Evolutionary conservation across 768 basidiomycete genomes (phyloP).

Genomic region (Dacryopinax spathularia): DNA sequence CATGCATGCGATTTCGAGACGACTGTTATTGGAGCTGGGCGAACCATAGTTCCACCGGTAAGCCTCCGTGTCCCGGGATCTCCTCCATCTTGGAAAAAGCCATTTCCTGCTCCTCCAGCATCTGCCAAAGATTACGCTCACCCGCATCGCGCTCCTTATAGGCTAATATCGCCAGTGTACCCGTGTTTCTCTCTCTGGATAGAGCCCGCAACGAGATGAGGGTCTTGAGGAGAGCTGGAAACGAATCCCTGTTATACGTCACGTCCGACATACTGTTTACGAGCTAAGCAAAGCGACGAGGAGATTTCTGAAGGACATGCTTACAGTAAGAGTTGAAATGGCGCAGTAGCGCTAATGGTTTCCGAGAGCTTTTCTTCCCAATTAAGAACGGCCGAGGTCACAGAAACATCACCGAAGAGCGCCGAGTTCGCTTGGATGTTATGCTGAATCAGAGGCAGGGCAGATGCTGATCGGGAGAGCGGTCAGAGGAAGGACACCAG

Average conservation of each 20-base stretch:
- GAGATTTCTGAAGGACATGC: constrained; percentile 14
- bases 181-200: constrained; percentile 16
- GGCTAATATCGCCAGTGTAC: constrained; percentile 50
- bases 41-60: constrained; percentile 60
- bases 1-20: no score
- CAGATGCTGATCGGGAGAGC: constrained; percentile 41
- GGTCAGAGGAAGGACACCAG: not conserved
- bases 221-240: constrained; percentile 61
- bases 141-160: constrained; percentile 75
- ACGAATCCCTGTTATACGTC: constrained; percentile 78
- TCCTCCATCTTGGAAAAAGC: constrained; percentile 41
- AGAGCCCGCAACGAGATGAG: constrained; percentile 35
- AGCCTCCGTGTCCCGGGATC: constrained; percentile 44
- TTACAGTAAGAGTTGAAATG: constrained; percentile 52
- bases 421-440: constrained; percentile 42
- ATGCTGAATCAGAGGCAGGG: constrained; percentile 60
- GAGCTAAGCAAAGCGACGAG: not conserved
- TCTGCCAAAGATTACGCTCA: constrained; percentile 63
- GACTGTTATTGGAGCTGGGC: constrained; percentile 13
- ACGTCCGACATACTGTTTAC: constrained; percentile 72
- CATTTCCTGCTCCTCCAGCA: constrained; percentile 40
- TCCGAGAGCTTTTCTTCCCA: constrained; percentile 57
- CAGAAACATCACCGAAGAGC: constrained; percentile 19
- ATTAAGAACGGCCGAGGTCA: constrained; percentile 37
- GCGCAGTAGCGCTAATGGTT: constrained; percentile 19